Conservation (phyloP, 768 basidiomycete genomes). For the Chiua virens region DNA sequence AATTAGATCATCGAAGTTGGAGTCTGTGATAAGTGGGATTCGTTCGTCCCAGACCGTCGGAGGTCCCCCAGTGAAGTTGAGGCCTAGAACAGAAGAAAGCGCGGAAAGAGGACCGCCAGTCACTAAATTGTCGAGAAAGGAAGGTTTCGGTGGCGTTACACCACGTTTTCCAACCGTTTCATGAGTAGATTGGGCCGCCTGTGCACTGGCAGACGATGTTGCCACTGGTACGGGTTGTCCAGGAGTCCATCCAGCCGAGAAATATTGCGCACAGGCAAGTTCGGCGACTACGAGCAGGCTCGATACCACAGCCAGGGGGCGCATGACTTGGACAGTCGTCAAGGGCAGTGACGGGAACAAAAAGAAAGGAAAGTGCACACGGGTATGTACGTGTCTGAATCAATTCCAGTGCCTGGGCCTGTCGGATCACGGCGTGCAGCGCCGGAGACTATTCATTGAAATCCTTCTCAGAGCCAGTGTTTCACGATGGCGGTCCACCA, state of each 20-base stretch:
- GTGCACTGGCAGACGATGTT: constrained; percentile 15
- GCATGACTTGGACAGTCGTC: constrained; percentile 41
- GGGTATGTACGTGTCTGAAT: too few relatives aligned
- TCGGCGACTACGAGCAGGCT: constrained; percentile 21
- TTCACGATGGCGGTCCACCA: too few relatives aligned
- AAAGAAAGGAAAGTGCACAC: not conserved
- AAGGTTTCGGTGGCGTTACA: constrained; percentile 12
- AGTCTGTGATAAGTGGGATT: constrained; percentile 78
- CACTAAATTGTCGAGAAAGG: constrained; percentile 40
- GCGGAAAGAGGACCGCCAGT: constrained; percentile 53
- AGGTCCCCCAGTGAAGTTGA: constrained; percentile 64
- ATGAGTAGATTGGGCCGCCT: constrained; percentile 22
- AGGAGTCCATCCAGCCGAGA: constrained; percentile 80
- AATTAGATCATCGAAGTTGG: constrained; percentile 72
- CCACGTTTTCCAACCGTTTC: constrained; percentile 25
- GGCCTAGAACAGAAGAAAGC: constrained; percentile 57
- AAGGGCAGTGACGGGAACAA: not conserved
- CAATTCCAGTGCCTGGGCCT: too few relatives aligned
- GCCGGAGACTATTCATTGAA: too few relatives aligned
- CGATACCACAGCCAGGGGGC: constrained; percentile 40
- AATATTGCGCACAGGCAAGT: constrained; percentile 61
- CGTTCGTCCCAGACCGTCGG: constrained; percentile 62
- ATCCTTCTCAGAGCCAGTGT: too few relatives aligned
- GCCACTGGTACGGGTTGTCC: constrained; percentile 62
- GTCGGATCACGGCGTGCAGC: too few relatives aligned